phyloP scores from a whole-genome alignment of 306 rosid genomes.

The Hylodesmum podocarpum region DNA sequence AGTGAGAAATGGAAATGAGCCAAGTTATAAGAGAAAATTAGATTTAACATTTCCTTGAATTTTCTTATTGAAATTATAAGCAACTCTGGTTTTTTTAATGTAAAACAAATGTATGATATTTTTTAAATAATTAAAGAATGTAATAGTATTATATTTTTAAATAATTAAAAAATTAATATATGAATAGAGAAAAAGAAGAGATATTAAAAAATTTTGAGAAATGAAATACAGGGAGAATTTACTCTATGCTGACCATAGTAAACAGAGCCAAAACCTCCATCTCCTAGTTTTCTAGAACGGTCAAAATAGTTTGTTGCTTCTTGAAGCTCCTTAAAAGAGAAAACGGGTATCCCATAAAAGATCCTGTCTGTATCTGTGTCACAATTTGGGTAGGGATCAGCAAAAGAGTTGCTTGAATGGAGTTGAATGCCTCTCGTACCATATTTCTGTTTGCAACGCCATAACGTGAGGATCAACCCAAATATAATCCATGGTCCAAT shows the following conservation, averaged over 20 bases:
- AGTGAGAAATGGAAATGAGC: not conserved
- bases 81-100: no score
- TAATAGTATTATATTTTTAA: no score
- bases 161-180: no score
- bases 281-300: conserved; percentile 49
- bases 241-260: conserved; percentile 50
- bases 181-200: no score
- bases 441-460: not conserved
- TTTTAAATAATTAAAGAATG: no score
- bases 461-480: not conserved
- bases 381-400: not conserved
- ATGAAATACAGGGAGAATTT: no score
- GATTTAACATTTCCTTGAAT: no score
- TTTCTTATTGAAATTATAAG: no score
- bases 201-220: no score
- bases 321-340: conserved; percentile 48
- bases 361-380: conserved; percentile 29
- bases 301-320: conserved; percentile 50
- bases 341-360: conserved; percentile 39
- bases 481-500: not conserved
- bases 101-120: no score
- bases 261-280: conserved; percentile 71
- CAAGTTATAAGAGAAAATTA: no score
- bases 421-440: not conserved
- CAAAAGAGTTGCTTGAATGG: not conserved